Base-by-base conservation (phyloP, 2,329 filamentous ascomycete genomes). In the Xylariomycetidae sp. region DNA sequence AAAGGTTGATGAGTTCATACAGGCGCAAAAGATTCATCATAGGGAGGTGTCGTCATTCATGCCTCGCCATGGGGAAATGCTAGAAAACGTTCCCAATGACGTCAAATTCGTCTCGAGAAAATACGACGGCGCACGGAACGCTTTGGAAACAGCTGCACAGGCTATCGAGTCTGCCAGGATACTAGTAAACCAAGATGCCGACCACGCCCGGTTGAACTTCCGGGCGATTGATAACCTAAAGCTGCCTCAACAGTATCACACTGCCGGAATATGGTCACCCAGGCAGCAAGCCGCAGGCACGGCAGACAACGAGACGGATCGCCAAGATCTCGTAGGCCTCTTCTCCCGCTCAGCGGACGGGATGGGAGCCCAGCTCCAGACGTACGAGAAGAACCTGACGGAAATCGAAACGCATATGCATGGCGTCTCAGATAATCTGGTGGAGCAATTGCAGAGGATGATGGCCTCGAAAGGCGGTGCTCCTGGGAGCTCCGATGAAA, bases 1-100 rank as follows among this genome's bases (percentile, higher is more conserved):
- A 42, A 64, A 71, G 8, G 78, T 94, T 43, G 90, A 98, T 60
- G 75, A 77, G 37, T 78, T 82, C 44, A 90, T 98, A 48, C 77
- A 87, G 49, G 72, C 74, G 34, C 88, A 92, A 55, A 88, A 94
- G 51, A 72, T 74, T 38, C 82, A 83, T 59, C 82, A 86, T 54
- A 78, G 84, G 47, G 78, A 94, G 46, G 81, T 90, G 37, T 80
- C 85, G 42, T 76, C 78, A 13, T 81, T 79, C 54, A 69, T 78
- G 61, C 72, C 74, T 2, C 69, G 70, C 12, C 74, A 79, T 45
- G 72, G 65, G 22, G 63, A 67, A 35, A 72, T 71, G 50, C 66
- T 74, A 28, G 64, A 70, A 48, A 66, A 64, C 38, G 66, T 69
- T 30, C 65, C 65, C 13, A 53, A 54, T 35, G 66, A 69, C 38